Evolutionary conservation across 306 rosid species (phyloP), one percentile per base, ranked within the genome.

Genomic region (Vigna angularis): DNA sequence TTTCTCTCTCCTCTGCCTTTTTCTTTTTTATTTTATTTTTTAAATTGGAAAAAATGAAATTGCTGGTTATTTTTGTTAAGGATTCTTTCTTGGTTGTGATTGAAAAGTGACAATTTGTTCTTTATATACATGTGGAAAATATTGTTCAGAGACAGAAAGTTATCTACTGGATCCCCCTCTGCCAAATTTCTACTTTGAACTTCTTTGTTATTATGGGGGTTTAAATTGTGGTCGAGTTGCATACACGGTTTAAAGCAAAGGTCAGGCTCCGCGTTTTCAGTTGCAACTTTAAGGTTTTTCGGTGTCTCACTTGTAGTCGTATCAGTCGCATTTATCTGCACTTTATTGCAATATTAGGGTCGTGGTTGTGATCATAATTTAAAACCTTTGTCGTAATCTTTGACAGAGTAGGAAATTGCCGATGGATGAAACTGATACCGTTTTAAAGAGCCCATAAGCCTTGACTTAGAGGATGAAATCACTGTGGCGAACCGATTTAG

Each of bases 1-100:
- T 63, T 36, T 63, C 47, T 63, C 69, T 65, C 50, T 65, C 22
- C 69, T 36, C 69, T 63, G 26, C 20, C 20, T 63, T 61, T 26
- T 30, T 1, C 5, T 6, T 15, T 40, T 66, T 53, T 6, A 2
- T 10, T 17, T 18, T 20, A 10, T 12, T 9, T 63, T 26, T 3
- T 16, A 7, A 6, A 32, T 36, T 42, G 50, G 15, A 59, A 56
- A 22, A 20, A 20, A 9, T 9, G 1, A 61, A 13, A 5, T 61
- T 9, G 22, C 15, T 34, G 32, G 15, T 18, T 30, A 40, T 55
- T 34, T 34, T 16, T 28, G 16, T 59, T 11, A 59, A 51, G 40
- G 50, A 67, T 55, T 65, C 17, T 56, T 14, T 38, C 24, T 56
- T 56, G 18, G 24, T 45, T 42, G 32, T 36, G 64, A 55, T 12